Evolutionary conservation across 2,329 filamentous ascomycete genomes (phyloP), one percentile per base, ranked within the genome.

Genomic region (Metarhizium sp.): DNA sequence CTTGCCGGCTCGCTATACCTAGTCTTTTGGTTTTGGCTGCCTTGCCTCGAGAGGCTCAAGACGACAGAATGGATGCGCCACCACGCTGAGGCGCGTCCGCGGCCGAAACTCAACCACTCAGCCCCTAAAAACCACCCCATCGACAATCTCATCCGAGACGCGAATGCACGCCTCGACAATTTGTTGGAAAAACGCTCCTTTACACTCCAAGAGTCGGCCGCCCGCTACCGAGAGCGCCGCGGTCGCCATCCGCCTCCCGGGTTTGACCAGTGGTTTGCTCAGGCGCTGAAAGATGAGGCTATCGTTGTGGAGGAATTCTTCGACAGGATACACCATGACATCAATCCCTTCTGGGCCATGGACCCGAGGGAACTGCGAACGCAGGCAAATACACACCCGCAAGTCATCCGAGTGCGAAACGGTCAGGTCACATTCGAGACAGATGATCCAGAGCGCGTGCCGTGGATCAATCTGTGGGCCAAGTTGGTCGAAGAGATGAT

Each of bases 221-320:
- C 72, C 6, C 76, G 74, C 29, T 86, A 86, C 62, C 75, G 82
- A 55, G 65, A 69, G 36, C 74, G 75, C 46, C 75, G 82, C 56
- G 81, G 80, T n/a, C 74, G 81, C 29, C 79, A 85, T 61, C 83
- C 82, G 3, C 83, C 83, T 2, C 83, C 82, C 0, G 80, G 79
- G 14, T 86, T 86, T 62, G 75, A 81, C 58, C 69, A 74, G 51
- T 85, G 82, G 82, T 76, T 80, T 60, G 67, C 71, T 34, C 80
- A 79, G 55, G 82, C 82, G 5, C 62, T 69, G n/a, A 71, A 77
- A 29, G 72, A 71, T 47, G 70, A 80, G 40, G 76, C 79, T n/a
- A 67, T 84, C 56, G 72, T 84, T 11, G 73, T 85, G 46, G 82
- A 85, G 61, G 78, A 82, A 54, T 85, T 81, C 61, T 86, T 84